These are phyloP conservation scores for Raphidocelis subcapitata DNA, from an alignment of 139 green algal species.

Conservation along the genomic window DNA sequence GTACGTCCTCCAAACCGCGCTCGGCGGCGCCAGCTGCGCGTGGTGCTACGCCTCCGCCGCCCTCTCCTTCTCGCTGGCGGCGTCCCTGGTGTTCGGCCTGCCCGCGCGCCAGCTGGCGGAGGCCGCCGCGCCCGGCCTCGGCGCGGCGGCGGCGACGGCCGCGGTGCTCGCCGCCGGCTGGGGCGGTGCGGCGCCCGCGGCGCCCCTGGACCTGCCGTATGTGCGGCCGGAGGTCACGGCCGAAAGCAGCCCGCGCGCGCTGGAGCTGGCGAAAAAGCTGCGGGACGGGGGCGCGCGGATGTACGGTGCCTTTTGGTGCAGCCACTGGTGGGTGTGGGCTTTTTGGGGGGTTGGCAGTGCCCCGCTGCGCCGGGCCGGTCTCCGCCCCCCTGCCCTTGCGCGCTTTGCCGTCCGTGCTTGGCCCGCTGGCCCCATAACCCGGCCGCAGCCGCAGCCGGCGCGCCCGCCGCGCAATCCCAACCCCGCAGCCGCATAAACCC, in stretches of 20 bases:
- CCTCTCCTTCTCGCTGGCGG: slow-evolving; percentile 52
- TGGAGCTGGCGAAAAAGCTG: slow-evolving; percentile 43
- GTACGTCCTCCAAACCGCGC: slow-evolving; percentile 64
- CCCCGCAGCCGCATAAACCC: too few relatives aligned
- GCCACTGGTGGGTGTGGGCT: too few relatives aligned
- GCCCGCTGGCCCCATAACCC: too few relatives aligned
- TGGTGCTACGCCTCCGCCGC: slow-evolving; percentile 73
- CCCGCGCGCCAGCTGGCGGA: slow-evolving; percentile 20
- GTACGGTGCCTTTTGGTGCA: slow-evolving; percentile 98
- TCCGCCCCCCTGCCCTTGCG: too few relatives aligned
- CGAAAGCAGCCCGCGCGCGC: slow-evolving; percentile 22
- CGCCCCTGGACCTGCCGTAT: neutral
- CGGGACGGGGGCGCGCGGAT: slow-evolving; percentile 78
- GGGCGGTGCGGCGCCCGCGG: too few relatives aligned
- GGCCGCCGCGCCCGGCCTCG: slow-evolving; percentile 39
- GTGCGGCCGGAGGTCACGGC: neutral
- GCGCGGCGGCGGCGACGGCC: slow-evolving; percentile 41
- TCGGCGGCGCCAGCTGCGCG: slow-evolving; percentile 61
- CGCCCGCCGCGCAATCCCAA: too few relatives aligned
- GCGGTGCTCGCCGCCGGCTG: slow-evolving; percentile 16
- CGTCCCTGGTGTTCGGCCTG: slow-evolving; percentile 22
- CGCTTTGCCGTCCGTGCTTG: too few relatives aligned
- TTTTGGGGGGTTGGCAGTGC: too few relatives aligned
- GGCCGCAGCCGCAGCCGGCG: too few relatives aligned
- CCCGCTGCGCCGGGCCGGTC: too few relatives aligned